Conservation (phyloP, 345 rosid genomes). For the Streptanthus diversifolius region DNA sequence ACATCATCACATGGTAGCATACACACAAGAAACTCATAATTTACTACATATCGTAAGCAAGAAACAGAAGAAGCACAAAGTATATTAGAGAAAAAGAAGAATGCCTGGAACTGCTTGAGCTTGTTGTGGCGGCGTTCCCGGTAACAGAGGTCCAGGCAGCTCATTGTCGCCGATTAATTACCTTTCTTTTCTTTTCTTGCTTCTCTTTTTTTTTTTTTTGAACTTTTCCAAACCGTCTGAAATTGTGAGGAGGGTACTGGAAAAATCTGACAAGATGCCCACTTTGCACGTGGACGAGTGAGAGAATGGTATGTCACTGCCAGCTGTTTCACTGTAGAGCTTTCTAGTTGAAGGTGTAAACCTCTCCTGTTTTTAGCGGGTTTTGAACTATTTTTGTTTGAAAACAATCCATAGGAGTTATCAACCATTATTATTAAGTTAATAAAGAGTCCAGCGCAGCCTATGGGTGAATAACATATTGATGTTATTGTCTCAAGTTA, state of each 20-base stretch:
- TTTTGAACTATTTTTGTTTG: too few species aligned
- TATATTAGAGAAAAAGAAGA: neutral
- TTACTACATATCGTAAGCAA: neutral
- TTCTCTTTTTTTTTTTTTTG: neutral
- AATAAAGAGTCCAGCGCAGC: neutral
- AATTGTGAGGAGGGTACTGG: too few species aligned
- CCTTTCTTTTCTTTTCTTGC: neutral
- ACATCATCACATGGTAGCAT: neutral
- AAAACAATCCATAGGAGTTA: too few species aligned
- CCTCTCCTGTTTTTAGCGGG: neutral
- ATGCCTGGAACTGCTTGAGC: constrained; percentile 35
- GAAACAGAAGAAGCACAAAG: neutral
- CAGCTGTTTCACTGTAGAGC: constrained; percentile 18
- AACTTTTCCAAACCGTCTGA: neutral
- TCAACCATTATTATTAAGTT: neutral
- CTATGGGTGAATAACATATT: neutral
- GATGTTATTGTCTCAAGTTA: neutral
- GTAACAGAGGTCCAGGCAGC: constrained; percentile 20
- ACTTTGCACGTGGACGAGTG: constrained; percentile 21
- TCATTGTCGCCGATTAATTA: constrained; percentile 19
- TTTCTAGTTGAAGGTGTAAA: constrained; percentile 8
- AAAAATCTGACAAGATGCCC: constrained; percentile 1
- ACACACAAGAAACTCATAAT: neutral
- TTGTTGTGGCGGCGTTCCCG: constrained; percentile 21
- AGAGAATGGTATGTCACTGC: constrained; percentile 8